Base-by-base conservation (phyloP, 2,329 filamentous ascomycete species). In the Ophiostoma perfectum region DNA sequence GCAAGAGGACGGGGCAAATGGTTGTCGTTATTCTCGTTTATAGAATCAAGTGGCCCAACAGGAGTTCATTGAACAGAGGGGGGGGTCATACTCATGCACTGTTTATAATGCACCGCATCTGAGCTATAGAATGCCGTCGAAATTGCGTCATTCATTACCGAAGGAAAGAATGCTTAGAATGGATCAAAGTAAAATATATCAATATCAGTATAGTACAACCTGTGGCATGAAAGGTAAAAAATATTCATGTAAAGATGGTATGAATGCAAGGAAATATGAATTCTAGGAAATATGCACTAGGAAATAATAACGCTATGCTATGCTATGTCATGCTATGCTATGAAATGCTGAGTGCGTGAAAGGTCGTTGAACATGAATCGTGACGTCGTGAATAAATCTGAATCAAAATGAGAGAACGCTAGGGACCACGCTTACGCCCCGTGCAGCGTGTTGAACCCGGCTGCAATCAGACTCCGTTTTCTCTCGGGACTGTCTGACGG, bases 401-500 rank as follows among this genome's bases (percentile, higher is more conserved):
- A 27, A 27, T 27, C 27, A 27, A 27, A 27, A 27, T 27, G 27
- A 27, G 27, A 27, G 2, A 27, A 27, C 27, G 27, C 27, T 27
- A 27, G 27, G 27, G 27, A 27, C 27, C 27, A 27, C 27, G 27
- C 27, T 58, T 69, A 80, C 16, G 80, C 81, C 70, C 79, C 81
- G 74, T 88, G 85, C 70, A 88, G 75, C 8, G 84, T 81, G 69
- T 83, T 82, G 75, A 88, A 88, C 5, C 86, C 86, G 18, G 86
- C 79, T 64, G 83, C 81, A 70, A 88, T 80, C 67, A 88, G 76
- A 74, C 85, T 88, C 66, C 86, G 80, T 66, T 83, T 82, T 70
- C 80, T 82, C 67, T 86, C 82, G 72, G 79, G 81, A 41, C 84
- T 83, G 79, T 95, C 91, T 3, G 85, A 87, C 14, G 89, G 88